Conservation (phyloP, 257 asterid genomes). For the Eustoma russellianum region DNA sequence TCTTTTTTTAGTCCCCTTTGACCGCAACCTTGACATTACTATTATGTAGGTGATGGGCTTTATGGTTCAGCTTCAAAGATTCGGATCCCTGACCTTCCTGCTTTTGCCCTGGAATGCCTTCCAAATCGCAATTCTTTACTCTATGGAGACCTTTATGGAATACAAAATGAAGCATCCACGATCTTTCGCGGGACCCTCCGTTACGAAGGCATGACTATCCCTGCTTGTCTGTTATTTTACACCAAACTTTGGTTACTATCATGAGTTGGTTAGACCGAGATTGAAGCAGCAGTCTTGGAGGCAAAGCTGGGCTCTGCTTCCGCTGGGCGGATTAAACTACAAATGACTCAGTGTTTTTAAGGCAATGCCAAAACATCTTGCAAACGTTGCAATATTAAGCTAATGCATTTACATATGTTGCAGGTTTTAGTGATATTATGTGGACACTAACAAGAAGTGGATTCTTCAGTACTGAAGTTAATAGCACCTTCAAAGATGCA, state of each 20-base stretch:
- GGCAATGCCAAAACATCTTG: too few relatives aligned
- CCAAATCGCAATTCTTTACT: conserved; percentile 84
- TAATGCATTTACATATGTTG: conserved; percentile 7
- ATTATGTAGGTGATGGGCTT: conserved; percentile 62
- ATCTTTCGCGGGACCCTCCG: conserved; percentile 91
- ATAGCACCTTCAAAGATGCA: conserved; percentile 29
- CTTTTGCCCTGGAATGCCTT: conserved; percentile 93
- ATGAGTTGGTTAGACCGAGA: too few relatives aligned
- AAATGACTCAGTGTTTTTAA: too few relatives aligned
- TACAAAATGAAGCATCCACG: conserved; percentile 73
- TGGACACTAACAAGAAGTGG: conserved; percentile 77
- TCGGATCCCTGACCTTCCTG: conserved; percentile 72
- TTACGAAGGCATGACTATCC: conserved; percentile 59
- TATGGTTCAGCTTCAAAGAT: conserved; percentile 79
- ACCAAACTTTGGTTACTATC: neutral
- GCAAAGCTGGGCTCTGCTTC: too few relatives aligned
- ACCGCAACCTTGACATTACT: neutral
- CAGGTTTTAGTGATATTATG: conserved; percentile 91
- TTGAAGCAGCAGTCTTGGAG: too few relatives aligned
- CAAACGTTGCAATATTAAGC: neutral
- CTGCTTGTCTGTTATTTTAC: conserved; percentile 1
- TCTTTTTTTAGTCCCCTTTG: too few relatives aligned
- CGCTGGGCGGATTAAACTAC: too few relatives aligned
- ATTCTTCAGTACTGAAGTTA: conserved; percentile 51
- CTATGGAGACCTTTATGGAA: conserved; percentile 80